Evolutionary conservation across 176 grass and related monocot genomes (phyloP).

Genomic region (Bothriochloa decipiens): DNA sequence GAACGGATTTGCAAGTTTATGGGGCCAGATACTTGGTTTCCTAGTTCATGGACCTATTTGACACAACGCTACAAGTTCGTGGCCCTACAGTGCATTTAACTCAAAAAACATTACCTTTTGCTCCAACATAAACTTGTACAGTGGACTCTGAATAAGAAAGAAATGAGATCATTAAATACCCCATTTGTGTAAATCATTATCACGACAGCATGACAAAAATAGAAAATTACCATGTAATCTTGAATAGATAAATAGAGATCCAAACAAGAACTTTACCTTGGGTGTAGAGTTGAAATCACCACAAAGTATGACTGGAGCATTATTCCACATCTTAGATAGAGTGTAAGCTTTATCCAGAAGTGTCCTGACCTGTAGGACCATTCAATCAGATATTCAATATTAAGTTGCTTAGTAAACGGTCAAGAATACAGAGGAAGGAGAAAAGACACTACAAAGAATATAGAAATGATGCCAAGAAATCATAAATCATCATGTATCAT

Average conservation of each 20-base stretch:
- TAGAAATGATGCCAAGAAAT: slow-evolving; percentile 22
- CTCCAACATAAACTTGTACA: slow-evolving; percentile 79
- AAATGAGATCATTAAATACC: slow-evolving; percentile 34
- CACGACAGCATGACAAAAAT: slow-evolving; percentile 27
- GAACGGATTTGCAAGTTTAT: too few relatives aligned
- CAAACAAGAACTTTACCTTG: slow-evolving; percentile 53
- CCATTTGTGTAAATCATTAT: slow-evolving; percentile 39
- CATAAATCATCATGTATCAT: slow-evolving; percentile 25
- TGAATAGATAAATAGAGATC: slow-evolving; percentile 18
- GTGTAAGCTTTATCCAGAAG: slow-evolving; percentile 73
- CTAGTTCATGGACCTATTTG: too few relatives aligned
- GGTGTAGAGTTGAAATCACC: slow-evolving; percentile 97
- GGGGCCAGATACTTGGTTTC: too few relatives aligned
- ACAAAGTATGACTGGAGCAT: slow-evolving; percentile 93
- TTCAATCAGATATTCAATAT: slow-evolving; percentile 33
- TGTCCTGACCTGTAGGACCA: slow-evolving; percentile 75
- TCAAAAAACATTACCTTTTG: slow-evolving; percentile 69
- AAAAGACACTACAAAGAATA: slow-evolving; percentile 10
- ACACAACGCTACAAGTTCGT: too few relatives aligned
- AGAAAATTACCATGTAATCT: slow-evolving; percentile 23
- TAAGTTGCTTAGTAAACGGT: slow-evolving; percentile 3
- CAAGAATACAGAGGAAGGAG: slow-evolving; percentile 5
- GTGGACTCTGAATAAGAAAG: slow-evolving; percentile 72
- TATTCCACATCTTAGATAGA: slow-evolving; percentile 81
- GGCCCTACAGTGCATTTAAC: too few relatives aligned